phyloP scores from a whole-genome alignment of 1,284 basidiomycete species.

The Ganoderma boninense region DNA sequence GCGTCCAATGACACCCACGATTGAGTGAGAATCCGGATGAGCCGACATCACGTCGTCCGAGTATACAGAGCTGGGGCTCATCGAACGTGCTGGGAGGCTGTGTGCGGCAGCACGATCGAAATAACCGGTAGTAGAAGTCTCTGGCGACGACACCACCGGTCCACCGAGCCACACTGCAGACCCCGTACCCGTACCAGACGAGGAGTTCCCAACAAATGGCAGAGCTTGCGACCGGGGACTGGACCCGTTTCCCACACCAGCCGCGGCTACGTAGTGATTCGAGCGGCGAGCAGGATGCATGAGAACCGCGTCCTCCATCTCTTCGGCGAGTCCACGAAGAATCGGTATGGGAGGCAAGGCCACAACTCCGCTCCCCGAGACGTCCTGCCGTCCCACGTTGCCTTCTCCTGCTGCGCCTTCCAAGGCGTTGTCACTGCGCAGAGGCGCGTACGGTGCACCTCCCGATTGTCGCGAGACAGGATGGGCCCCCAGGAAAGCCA shows the following conservation, averaged over 20 bases:
- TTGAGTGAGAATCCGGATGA: slow-evolving; percentile 3
- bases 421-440: slow-evolving; percentile 27
- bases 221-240: not conserved
- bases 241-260: not conserved
- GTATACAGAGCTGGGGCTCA: slow-evolving; percentile 23
- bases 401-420: slow-evolving; percentile 23
- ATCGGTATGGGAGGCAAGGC: slow-evolving; percentile 22
- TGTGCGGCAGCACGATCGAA: not conserved
- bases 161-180: slow-evolving; percentile 39
- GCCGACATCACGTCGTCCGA: slow-evolving; percentile 22
- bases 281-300: slow-evolving; percentile 31
- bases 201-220: slow-evolving; percentile 5
- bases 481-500: slow-evolving; percentile 25
- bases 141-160: slow-evolving; percentile 23
- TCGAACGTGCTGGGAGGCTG: slow-evolving; percentile 22
- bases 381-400: slow-evolving; percentile 13
- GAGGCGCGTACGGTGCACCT: slow-evolving; percentile 23
- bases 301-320: slow-evolving; percentile 27
- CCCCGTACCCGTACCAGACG: slow-evolving; percentile 25
- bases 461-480: slow-evolving; percentile 19
- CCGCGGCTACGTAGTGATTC: slow-evolving; percentile 19
- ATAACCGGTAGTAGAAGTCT: slow-evolving; percentile 9
- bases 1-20: slow-evolving; percentile 1
- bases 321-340: slow-evolving; percentile 4
- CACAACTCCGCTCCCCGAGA: slow-evolving; percentile 14